These are phyloP conservation scores for Fraxinus albicans DNA, from an alignment of 305 asterid species.

Conservation along the genomic window DNA sequence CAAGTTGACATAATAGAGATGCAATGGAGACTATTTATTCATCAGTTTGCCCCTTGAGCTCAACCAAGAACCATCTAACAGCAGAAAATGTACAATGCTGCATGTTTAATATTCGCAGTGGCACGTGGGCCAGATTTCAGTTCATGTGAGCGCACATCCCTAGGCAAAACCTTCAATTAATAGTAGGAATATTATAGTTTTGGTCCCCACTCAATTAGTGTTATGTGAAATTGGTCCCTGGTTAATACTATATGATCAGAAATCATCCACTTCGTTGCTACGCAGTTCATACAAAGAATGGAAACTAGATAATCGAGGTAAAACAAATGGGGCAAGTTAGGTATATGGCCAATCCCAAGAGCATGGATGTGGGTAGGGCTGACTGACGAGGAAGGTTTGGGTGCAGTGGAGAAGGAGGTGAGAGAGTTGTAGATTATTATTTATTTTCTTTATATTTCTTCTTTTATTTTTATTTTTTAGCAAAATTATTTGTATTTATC, in stretches of 20 bases:
- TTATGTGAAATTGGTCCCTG: neutral
- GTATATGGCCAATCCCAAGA: neutral
- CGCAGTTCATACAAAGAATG: neutral
- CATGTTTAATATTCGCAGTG: neutral
- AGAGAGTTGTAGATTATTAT: neutral
- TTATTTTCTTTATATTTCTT: neutral
- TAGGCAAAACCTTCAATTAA: slow-evolving; percentile 20
- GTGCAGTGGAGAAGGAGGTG: neutral
- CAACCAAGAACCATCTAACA: slow-evolving; percentile 26
- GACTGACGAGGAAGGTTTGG: neutral
- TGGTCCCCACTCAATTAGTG: neutral
- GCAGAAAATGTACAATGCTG: neutral
- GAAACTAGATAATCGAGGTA: neutral
- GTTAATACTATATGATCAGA: neutral
- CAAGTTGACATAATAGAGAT: slow-evolving; percentile 2
- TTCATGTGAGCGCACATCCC: slow-evolving; percentile 44
- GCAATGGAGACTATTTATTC: neutral
- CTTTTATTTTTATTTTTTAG: neutral
- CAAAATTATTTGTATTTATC: neutral
- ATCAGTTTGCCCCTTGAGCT: slow-evolving; percentile 27
- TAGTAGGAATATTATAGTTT: neutral
- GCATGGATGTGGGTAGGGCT: neutral
- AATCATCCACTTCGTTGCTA: neutral
- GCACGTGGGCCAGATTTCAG: slow-evolving; percentile 32
- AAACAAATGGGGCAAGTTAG: neutral